Conservation (phyloP, 1,284 basidiomycete genomes). For the Cutaneotrichosporon curvatum region DNA sequence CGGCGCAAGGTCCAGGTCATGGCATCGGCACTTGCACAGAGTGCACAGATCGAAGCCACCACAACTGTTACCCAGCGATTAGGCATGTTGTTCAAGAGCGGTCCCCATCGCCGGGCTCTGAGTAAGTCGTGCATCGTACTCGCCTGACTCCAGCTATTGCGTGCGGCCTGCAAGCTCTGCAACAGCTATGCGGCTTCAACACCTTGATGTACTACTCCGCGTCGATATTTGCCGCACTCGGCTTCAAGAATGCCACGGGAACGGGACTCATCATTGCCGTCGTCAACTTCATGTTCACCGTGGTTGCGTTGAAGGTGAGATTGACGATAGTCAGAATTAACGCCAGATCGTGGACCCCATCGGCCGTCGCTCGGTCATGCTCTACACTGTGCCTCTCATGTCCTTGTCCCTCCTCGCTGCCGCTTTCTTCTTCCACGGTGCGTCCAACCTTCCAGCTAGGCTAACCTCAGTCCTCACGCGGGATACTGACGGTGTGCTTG, state of each 20-base stretch:
- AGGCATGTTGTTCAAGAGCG: constrained; percentile 53
- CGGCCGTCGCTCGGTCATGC: constrained; percentile 67
- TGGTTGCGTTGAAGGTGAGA: constrained; percentile 62
- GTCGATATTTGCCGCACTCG: constrained; percentile 69
- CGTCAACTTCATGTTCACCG: constrained; percentile 74
- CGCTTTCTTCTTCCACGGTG: constrained; percentile 67
- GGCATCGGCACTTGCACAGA: constrained; percentile 54
- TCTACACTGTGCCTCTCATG: constrained; percentile 71
- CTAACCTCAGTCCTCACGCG: constrained; percentile 56
- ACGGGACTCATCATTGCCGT: constrained; percentile 69
- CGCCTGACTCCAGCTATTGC: constrained; percentile 54
- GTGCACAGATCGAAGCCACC: constrained; percentile 52
- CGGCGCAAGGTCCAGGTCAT: constrained; percentile 59
- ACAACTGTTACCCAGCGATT: constrained; percentile 59
- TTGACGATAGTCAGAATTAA: not conserved
- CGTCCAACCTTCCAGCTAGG: constrained; percentile 28
- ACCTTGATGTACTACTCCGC: constrained; percentile 64
- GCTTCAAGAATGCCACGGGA: constrained; percentile 71
- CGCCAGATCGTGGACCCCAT: constrained; percentile 61
- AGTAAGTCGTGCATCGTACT: constrained; percentile 49
- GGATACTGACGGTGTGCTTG: constrained; percentile 59
- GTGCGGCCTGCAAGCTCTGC: constrained; percentile 71
- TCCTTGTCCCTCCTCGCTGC: constrained; percentile 62
- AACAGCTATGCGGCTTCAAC: constrained; percentile 72
- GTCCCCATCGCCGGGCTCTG: constrained; percentile 61